Evolutionary conservation across 345 rosid species (phyloP).

Genomic region (Hirschfeldia incana): DNA sequence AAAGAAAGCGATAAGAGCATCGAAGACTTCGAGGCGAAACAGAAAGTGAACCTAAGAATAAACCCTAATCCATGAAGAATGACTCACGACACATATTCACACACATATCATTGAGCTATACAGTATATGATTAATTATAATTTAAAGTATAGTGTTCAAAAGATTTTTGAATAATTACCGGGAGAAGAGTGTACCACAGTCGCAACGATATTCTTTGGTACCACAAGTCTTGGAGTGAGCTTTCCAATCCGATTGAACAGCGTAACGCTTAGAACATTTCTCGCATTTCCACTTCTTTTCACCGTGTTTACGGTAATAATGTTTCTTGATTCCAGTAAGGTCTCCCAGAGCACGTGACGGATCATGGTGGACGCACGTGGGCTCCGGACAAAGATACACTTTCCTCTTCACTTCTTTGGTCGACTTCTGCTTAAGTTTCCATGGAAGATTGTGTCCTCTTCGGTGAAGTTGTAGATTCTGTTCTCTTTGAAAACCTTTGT

Average conservation of each 20-base stretch:
- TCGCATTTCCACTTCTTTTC: slow-evolving; percentile 92
- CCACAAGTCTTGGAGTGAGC: slow-evolving; percentile 87
- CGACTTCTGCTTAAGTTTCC: slow-evolving; percentile 77
- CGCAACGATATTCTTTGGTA: slow-evolving; percentile 74
- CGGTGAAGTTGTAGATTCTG: slow-evolving; percentile 84
- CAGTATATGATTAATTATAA: slow-evolving; percentile 13
- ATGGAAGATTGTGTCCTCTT: slow-evolving; percentile 88
- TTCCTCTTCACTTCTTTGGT: slow-evolving; percentile 77
- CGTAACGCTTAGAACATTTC: slow-evolving; percentile 72
- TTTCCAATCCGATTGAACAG: slow-evolving; percentile 88
- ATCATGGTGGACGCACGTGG: slow-evolving; percentile 86
- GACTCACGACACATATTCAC: slow-evolving; percentile 28
- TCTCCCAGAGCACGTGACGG: slow-evolving; percentile 84
- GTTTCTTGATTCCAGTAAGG: slow-evolving; percentile 83
- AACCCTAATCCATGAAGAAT: slow-evolving; percentile 46
- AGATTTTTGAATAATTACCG: slow-evolving; percentile 45
- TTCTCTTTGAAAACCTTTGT: slow-evolving; percentile 84
- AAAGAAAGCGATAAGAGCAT: slow-evolving; percentile 43
- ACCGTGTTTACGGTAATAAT: slow-evolving; percentile 75
- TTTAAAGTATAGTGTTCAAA: neutral
- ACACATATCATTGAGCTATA: slow-evolving; percentile 4
- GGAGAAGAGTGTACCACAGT: slow-evolving; percentile 83
- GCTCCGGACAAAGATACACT: slow-evolving; percentile 84
- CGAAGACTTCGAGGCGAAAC: slow-evolving; percentile 46
- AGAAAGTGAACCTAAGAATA: slow-evolving; percentile 39